A percentile compares a stretch with the other conserved stretches of the same genome.
phyloP scores from a whole-genome alignment of 768 basidiomycete species.

The Podaxis sp. region DNA sequence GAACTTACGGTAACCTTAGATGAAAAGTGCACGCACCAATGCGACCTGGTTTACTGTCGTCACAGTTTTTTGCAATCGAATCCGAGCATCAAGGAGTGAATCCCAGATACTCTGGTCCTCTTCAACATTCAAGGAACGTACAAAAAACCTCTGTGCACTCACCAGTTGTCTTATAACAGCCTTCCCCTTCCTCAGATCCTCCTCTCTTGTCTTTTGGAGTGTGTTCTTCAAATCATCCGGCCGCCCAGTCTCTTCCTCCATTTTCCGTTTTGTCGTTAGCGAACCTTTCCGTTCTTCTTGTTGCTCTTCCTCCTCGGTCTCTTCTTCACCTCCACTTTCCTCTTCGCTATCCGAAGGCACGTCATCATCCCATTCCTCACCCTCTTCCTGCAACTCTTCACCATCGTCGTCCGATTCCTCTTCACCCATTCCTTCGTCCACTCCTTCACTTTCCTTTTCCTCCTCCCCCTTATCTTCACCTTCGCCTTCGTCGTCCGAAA shows the following conservation, averaged over 20 bases:
- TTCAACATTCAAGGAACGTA: not conserved
- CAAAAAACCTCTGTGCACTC: constrained; percentile 26
- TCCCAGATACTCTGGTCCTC: constrained; percentile 76
- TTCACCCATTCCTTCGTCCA: constrained; percentile 28
- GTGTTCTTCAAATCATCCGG: constrained; percentile 47
- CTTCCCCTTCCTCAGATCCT: constrained; percentile 78
- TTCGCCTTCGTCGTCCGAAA: constrained; percentile 33
- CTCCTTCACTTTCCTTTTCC: constrained; percentile 24
- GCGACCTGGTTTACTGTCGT: constrained; percentile 67
- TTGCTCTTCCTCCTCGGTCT: constrained; percentile 16
- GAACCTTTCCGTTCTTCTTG: constrained; percentile 5
- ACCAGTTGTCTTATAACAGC: constrained; percentile 86
- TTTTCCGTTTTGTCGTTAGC: constrained; percentile 10
- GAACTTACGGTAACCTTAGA: not conserved
- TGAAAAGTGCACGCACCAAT: constrained; percentile 39
- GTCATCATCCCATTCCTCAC: not conserved
- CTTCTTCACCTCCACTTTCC: constrained; percentile 19
- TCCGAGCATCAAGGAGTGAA: constrained; percentile 83
- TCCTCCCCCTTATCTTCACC: constrained; percentile 24
- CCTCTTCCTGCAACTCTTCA: too few species aligned
- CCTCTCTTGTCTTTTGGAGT: constrained; percentile 60
- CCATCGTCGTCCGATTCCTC: constrained; percentile 19
- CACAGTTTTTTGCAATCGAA: constrained; percentile 84
- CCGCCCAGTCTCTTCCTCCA: constrained; percentile 17
- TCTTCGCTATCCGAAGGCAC: constrained; percentile 23